phyloP scores from a whole-genome alignment of 164 flowering plant genomes.

The Hamamelis virginiana region DNA sequence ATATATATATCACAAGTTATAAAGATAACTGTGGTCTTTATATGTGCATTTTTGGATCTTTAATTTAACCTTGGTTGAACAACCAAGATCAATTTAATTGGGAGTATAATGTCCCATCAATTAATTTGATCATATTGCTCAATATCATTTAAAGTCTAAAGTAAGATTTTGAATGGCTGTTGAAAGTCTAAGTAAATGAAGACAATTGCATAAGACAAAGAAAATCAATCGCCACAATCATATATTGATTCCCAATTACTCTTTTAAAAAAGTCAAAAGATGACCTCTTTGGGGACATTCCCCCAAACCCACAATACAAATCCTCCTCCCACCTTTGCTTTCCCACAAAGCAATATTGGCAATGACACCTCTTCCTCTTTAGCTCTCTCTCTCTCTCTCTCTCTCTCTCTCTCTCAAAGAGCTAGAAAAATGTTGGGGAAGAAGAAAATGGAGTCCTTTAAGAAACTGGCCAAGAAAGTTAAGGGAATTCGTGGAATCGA shows the following conservation, averaged over 20 bases:
- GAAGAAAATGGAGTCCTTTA: conserved; percentile 44
- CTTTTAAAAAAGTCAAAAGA: conserved; percentile 15
- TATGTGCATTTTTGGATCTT: no score
- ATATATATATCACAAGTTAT: no score
- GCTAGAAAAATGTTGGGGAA: conserved; percentile 39
- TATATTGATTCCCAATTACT: conserved; percentile 1
- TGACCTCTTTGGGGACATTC: conserved; percentile 14
- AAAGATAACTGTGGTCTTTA: no score
- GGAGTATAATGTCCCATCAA: no score
- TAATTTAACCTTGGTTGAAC: no score
- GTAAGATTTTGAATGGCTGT: neutral
- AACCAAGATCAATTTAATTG: no score
- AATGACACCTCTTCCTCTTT: neutral
- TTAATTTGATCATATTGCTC: no score
- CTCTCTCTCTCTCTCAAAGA: neutral
- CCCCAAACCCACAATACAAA: conserved; percentile 8
- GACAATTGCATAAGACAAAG: neutral
- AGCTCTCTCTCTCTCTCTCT: neutral
- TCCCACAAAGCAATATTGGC: neutral
- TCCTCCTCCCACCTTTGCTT: conserved; percentile 6
- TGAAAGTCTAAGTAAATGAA: conserved; percentile 17
- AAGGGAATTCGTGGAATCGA: conserved; percentile 23
- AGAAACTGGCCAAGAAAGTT: conserved; percentile 52
- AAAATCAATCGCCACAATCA: neutral
- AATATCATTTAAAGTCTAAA: no score